Base-by-base conservation (phyloP, 768 basidiomycete genomes). In the Piloderma croceum region DNA sequence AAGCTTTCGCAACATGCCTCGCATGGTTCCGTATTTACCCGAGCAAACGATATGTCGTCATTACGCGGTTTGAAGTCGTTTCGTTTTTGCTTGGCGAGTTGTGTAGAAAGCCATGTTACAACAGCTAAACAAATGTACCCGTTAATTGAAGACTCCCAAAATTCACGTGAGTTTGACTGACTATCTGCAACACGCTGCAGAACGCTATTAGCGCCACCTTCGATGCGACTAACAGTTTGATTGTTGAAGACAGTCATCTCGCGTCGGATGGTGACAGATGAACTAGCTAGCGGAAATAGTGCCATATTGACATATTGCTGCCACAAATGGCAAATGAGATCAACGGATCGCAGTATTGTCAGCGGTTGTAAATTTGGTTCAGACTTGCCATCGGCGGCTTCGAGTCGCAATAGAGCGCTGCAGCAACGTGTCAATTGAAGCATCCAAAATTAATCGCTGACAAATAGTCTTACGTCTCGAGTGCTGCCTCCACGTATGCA, bases 41-140 rank as follows among this genome's bases (percentile, higher is more conserved):
- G 70, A 3, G 91, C 90, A 60, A 97, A 98, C 0, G 92, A 92
- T 18, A 92, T 62, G 50, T 98, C 94, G 54, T 99, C 96, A 51
- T 97, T 92, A 25, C 85, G 79, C 9, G 96, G 96, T 61, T 94
- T 96, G 68, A 96, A 99, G 58, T 99, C 96, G 36, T 79, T 86
- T 53, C 83, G 86, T 69, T 97, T 97, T 60, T 99, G 96, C 60
- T 91, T 93, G 6, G 79, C 73, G 25, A 99, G 77, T 46, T 88
- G 83, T 3, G 70, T 46, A 2, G 78, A 70, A 6, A 97, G 65
- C 82, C 87, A 93, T 15, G 76, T 60, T 34, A 91, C 60, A 44
- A 90, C 75, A 0, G 71, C 89, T 92, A 45, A 0, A 45, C 4
- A 33, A 27, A 27, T 17, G 39, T 5, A 33, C n/a, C n/a, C 20